These are phyloP conservation scores for Coniosporium tulheliwenetii DNA, from an alignment of 2,329 filamentous ascomycete species.

Conservation along the genomic window DNA sequence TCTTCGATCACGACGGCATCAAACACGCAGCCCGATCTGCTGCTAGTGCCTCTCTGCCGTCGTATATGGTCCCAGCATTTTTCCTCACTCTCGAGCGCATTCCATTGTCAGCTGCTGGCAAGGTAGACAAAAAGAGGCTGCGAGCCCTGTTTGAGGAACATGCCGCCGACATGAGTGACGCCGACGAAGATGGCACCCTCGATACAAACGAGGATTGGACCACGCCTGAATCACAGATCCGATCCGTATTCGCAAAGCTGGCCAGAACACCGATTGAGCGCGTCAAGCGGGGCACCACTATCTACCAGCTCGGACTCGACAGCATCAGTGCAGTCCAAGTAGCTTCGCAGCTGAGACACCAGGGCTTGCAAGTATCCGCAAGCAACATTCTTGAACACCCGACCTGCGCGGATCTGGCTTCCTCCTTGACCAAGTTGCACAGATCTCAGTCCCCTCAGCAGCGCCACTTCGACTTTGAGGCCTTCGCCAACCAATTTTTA, in stretches of 20 bases:
- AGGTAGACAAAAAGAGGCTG: no score
- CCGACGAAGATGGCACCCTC: no score
- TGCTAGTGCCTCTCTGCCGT: no score
- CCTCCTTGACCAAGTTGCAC: constrained; percentile 7
- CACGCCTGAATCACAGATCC: constrained; percentile 21
- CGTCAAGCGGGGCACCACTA: constrained; percentile 49
- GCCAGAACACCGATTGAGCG: constrained; percentile 33
- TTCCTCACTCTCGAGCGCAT: no score
- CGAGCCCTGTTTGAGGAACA: no score
- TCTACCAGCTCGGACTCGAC: constrained; percentile 80
- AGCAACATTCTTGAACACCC: constrained; percentile 54
- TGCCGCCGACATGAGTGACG: no score
- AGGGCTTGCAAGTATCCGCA: constrained; percentile 44
- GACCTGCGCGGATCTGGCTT: constrained; percentile 17
- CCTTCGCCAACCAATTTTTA: constrained; percentile 33
- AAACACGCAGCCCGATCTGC: no score
- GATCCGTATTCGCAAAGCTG: constrained; percentile 41
- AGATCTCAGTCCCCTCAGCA: constrained; percentile 9
- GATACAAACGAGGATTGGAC: no score
- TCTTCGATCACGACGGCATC: no score
- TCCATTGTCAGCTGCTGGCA: no score
- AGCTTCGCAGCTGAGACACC: constrained; percentile 47
- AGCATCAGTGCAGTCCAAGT: constrained; percentile 78
- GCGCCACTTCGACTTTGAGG: constrained; percentile 28
- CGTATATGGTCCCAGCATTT: no score